Base-by-base conservation (phyloP, 768 basidiomycete genomes). In the Solioccasus polychromus region DNA sequence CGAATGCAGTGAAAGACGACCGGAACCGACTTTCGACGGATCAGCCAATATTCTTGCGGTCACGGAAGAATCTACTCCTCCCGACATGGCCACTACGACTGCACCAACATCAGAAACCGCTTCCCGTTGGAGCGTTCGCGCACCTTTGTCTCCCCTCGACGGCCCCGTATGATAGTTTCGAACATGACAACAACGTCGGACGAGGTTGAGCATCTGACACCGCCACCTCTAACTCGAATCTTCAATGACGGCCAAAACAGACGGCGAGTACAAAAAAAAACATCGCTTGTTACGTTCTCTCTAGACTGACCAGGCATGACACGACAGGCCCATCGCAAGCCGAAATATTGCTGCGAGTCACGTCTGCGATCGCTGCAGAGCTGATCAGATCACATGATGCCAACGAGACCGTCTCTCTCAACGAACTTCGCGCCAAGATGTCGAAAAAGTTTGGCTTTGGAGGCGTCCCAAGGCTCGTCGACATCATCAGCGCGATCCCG, bases 401-500 rank as follows among this genome's bases (percentile, higher is more conserved):
- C 25, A 83, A 83, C 52, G 71, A 82, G 51, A 76, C 82, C 0
- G 82, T 95, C 42, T 92, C 92, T 8, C 73, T 99, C 44, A 97
- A 96, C 59, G 83, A 85, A 41, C 76, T 98, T 37, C 86, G 95
- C 32, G 76, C 86, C 32, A 84, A 83, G 57, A 78, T 94, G 68
- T 89, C 90, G 65, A 97, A 97, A 72, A 93, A 93, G 66, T 84
- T 83, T 62, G 83, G 80, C 5, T 87, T 84, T 57, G 83, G 87
- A 28, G 89, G 89, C 24, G 87, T 95, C 0, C 96, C 96, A 0
- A 70, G 96, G 36, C 77, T 99, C 17, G 95, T 98, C 35, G 96
- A 99, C 65, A 97, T 99, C 59, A 92, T 99, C 68, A 91, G 92
- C 52, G 96, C 96, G 29, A 95, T 98, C 39, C 96, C 96, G 15